phyloP scores from a whole-genome alignment of 2,329 filamentous ascomycete species.

The Ceratocystis variospora region DNA sequence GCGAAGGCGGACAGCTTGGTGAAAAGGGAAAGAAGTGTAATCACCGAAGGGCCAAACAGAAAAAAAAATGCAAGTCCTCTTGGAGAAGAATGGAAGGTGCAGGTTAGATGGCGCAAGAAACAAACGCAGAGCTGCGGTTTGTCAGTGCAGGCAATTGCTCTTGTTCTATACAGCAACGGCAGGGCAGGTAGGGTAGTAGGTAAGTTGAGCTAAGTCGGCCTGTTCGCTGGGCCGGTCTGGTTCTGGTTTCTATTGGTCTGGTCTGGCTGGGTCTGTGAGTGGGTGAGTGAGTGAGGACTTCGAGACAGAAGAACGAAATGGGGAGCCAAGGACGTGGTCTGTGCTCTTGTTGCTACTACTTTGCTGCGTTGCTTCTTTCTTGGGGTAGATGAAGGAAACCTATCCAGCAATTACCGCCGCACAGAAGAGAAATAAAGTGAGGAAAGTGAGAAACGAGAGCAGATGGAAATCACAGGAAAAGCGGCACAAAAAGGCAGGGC shows the following conservation, averaged over 20 bases:
- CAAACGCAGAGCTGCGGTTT: background rate
- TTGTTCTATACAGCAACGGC: background rate
- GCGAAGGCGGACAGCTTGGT: background rate
- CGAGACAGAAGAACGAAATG: background rate
- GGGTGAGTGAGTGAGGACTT: background rate
- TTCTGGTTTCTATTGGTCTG: background rate
- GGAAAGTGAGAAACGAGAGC: constrained; percentile 3
- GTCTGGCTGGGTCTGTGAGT: constrained; percentile 1
- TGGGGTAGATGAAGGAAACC: background rate
- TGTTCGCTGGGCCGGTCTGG: background rate
- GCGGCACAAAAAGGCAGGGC: background rate
- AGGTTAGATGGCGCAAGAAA: background rate
- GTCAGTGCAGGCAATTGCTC: background rate
- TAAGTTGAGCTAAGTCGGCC: background rate
- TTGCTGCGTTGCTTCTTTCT: background rate
- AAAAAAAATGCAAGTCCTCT: background rate
- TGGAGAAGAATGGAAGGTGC: constrained; percentile 2
- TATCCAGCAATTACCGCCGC: background rate
- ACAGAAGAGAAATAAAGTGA: background rate
- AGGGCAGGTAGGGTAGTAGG: background rate
- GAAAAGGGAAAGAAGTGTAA: constrained; percentile 2
- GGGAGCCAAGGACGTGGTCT: background rate
- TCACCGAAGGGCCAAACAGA: background rate
- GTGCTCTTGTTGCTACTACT: background rate
- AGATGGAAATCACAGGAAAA: constrained; percentile 14